Base-by-base conservation (phyloP, 352 stramenopile species). In the Pythium utonaiense region DNA sequence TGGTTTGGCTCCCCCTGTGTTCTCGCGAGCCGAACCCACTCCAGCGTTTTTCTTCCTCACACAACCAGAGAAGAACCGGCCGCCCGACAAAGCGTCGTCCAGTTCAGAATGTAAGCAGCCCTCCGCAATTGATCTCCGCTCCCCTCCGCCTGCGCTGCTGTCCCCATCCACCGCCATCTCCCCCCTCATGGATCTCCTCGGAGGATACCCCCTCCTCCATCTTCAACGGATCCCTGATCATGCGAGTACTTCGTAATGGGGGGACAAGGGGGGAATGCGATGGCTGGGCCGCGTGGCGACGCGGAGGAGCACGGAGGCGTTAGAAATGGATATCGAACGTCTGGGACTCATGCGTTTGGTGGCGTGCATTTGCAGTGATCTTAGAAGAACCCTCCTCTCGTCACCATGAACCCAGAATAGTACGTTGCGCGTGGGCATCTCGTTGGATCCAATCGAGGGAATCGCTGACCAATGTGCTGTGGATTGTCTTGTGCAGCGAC, bases 371-470 rank as follows among this genome's bases (percentile, higher is more conserved):
- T 6, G 40, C 53, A 27, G 60, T 57, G 60, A 60, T 57, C 60
- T 16, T 57, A 62, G 51, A 53, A 51, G 19, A 31, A 56, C 31
- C 40, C 24, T 10, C 33, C 31, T 24, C n/a, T 30, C 33, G 36
- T 30, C 52, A 73, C 38, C 57, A 97, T 97, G 89, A 97, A 97
- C 80, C 84, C 89, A 52, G 89, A 97, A 96, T 97, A 97, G 88
- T 96, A 88, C 59, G 88, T 93, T 36, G 16, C 38, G 4, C n/a
- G 10, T 52, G 21, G 34, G 21, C 28, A 8, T 34, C 19, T 6
- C 25, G 21, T 38, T 47, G 27, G 31, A 14, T 31, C 19, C 44
- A 9, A 6, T 14, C 28, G 41, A 38, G n/a, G 25, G 33, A 54
- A 49, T 19, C 48, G 33, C 27, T 49, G 22, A 47, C 40, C n/a